Base-by-base conservation (phyloP, 192 early-diverging fungal species). In the Chytriomyces sp. region DNA sequence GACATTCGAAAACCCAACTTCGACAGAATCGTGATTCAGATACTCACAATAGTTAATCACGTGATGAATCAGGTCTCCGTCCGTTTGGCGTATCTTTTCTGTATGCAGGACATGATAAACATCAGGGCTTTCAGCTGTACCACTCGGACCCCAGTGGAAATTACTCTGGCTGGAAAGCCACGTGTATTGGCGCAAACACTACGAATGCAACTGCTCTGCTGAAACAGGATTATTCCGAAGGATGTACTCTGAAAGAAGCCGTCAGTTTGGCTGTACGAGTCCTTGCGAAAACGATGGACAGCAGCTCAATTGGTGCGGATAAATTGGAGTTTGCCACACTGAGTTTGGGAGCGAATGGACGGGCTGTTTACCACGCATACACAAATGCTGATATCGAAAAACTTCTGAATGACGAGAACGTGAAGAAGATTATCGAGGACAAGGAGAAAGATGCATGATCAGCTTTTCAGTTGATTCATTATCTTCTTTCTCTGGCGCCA, bases 141-240 rank as follows among this genome's bases (percentile, higher is more conserved):
- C 95, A 96, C 84, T 97, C 95, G 24, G 98, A 99, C 85, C 98
- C 98, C 0, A 95, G 95, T 3, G 98, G 98, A 66, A 99, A 99
- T 88, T 99, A 98, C 84, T 91, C 92, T 80, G 97, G 97, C 65
- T 99, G 98, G 98, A 98, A 97, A 82, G 96, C 98, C 9, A 96
- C 94, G 45, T 96, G 95, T 83, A 97, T 99, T 81, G 98, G 98
- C 48, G 94, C 94, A 50, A 99, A 98, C 86, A 92, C 91, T 53
- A 87, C 93, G 13, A 95, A 92, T 62, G 96, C 95, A 4, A 93
- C 94, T 78, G 92, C 92, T 67, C 94, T 97, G 43, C 85, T 99
- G 77, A 97, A 97, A 82, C 95, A 96, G 76, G 97, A 99, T 84
- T 97, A 98, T 81, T 97, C 95, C 82, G 98, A 99, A 73, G 89